These are phyloP conservation scores for Paxillus involutus DNA, from an alignment of 768 basidiomycete species.

Conservation along the genomic window DNA sequence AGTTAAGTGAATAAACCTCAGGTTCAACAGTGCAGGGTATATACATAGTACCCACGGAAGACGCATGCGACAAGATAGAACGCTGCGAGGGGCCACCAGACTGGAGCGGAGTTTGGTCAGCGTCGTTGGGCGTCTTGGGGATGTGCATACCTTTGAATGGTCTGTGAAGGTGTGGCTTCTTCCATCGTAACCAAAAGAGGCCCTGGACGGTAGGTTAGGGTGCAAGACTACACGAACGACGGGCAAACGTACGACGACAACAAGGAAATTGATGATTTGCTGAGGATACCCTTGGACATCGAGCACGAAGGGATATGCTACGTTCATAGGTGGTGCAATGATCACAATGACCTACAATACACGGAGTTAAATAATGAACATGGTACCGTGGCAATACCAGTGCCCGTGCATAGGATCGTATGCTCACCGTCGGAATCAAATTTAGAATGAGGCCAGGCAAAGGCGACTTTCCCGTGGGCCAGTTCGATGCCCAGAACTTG, in stretches of 20 bases:
- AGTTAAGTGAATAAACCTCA: neutral
- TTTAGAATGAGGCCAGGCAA: conserved; percentile 57
- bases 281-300: conserved; percentile 50
- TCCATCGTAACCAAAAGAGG: conserved; percentile 56
- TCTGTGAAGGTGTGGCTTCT: conserved; percentile 42
- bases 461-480: conserved; percentile 58
- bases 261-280: conserved; percentile 58
- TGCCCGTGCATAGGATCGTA: conserved; percentile 12
- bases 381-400: no score
- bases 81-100: conserved; percentile 54
- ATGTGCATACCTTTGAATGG: conserved; percentile 51
- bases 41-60: conserved; percentile 42
- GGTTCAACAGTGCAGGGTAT: rapidly evolving
- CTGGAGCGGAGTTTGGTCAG: conserved; percentile 21
- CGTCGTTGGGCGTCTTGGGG: no score
- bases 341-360: conserved; percentile 48
- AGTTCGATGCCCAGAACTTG: conserved; percentile 61
- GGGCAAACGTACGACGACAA: conserved; percentile 45
- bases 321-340: conserved; percentile 48
- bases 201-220: conserved; percentile 32
- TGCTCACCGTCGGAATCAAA: conserved; percentile 48
- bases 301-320: conserved; percentile 62
- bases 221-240: no score
- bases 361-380: conserved; percentile 34
- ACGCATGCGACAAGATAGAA: conserved; percentile 53